Conservation (phyloP, 2,329 filamentous ascomycete species). For the Beauveria varroae region DNA sequence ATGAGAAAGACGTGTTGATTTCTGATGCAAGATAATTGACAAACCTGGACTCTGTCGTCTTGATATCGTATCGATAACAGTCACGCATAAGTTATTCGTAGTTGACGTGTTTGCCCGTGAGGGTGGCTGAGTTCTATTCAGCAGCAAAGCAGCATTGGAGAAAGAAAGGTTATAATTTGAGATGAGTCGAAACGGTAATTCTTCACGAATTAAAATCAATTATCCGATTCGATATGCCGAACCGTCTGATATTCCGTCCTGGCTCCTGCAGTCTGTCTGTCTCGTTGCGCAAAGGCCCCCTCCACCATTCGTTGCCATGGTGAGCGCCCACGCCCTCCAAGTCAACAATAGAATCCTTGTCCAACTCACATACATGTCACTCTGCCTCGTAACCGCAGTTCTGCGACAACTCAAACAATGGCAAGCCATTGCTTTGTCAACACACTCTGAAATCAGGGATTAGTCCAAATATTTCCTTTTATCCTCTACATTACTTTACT, state of each 20-base stretch:
- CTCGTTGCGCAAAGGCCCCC: neutral
- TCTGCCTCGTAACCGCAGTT: neutral
- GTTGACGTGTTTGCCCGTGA: too few species aligned
- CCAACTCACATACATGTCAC: neutral
- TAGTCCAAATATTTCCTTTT: too few species aligned
- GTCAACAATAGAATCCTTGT: slow-evolving; percentile 12
- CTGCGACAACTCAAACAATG: neutral
- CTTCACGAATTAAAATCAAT: neutral
- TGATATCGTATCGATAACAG: too few species aligned
- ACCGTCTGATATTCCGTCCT: too few species aligned
- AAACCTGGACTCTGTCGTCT: too few species aligned
- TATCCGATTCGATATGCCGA: neutral
- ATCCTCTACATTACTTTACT: too few species aligned
- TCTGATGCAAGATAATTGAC: too few species aligned
- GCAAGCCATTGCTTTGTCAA: neutral
- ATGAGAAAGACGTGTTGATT: neutral
- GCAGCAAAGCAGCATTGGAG: too few species aligned
- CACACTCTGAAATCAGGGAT: too few species aligned
- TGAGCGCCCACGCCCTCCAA: neutral
- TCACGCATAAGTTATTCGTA: too few species aligned
- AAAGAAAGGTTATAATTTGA: too few species aligned
- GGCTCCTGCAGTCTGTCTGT: neutral
- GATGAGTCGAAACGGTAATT: neutral
- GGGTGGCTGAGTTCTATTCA: too few species aligned
- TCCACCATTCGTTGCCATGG: slow-evolving; percentile 9